Evolutionary conservation across 2,329 filamentous ascomycete species (phyloP), one percentile per base, ranked within the genome.

Genomic region (Scortechinia acanthostroma): DNA sequence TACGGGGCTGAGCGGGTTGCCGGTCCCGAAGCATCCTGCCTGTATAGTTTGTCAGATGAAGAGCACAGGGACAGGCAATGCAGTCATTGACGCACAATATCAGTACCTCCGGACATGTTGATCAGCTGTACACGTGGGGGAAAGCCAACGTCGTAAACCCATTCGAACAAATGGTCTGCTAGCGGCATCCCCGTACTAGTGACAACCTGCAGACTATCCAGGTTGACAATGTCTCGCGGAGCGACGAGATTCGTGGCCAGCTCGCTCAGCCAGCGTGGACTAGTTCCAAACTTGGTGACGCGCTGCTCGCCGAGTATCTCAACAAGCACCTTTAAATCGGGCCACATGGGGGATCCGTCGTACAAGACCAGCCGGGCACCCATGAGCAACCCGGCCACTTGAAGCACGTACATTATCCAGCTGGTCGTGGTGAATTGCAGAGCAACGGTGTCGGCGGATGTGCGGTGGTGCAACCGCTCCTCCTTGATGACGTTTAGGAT

Each of bases 331-430:
- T 66, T 71, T 2, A 79, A 65, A 49, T 87, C 78, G 0, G 88
- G 88, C 42, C 80, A 64, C 60, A 94, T 88, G 0, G 88, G 88
- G 5, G 83, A 88, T 3, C 88, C 89, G 56, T 94, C 88, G 58
- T 94, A 94, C n/a, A 91, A 67, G 2, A 94, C 62, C 1, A 75
- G 68, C 4, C 77, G 71, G 0, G 71, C 70, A 4, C 87, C 86
- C 30, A 71, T 64, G 1, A 84, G 53, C 4, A 91, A 67, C 3
- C 71, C 66, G 17, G 71, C 68, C 0, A 88, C 68, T 28, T 73
- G 76, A 2, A 70, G 64, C 5, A 90, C 66, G 57, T 91, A 93
- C 88, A 95, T 94, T 62, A 95, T 93, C 2, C 58, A 4, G 48
- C 62, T 58, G 51, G 64, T 62, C 4, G 73, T 76, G 0, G 73